Evolutionary conservation across 106 monocot species (phyloP).

Genomic region (Apostasia ramifera): DNA sequence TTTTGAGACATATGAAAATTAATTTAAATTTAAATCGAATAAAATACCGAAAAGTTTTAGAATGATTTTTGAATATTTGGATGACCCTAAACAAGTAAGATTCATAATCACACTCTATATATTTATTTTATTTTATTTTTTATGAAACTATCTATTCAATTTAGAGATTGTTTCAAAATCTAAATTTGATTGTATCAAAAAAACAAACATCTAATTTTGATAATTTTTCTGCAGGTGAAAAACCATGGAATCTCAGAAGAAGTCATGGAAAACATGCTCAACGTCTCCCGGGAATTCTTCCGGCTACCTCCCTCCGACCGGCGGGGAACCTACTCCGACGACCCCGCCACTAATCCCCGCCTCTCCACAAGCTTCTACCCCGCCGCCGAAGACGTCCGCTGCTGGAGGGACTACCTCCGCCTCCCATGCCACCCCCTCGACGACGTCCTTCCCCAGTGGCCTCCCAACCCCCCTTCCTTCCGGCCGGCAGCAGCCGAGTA

Average conservation of each 20-base stretch:
- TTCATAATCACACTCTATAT: too few species aligned
- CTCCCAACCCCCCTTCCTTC: slow-evolving; percentile 50
- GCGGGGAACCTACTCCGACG: slow-evolving; percentile 59
- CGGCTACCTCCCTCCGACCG: slow-evolving; percentile 50
- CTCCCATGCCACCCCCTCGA: slow-evolving; percentile 81
- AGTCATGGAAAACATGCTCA: slow-evolving; percentile 26
- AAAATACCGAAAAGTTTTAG: too few species aligned
- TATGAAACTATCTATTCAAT: too few species aligned
- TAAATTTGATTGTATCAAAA: too few species aligned
- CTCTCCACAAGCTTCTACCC: slow-evolving; percentile 89
- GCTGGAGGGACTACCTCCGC: slow-evolving; percentile 81
- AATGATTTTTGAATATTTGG: too few species aligned
- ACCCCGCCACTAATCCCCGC: slow-evolving; percentile 57
- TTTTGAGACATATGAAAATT: too few species aligned
- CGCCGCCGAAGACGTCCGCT: slow-evolving; percentile 51
- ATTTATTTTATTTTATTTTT: too few species aligned
- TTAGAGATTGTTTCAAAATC: too few species aligned
- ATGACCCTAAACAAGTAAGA: too few species aligned
- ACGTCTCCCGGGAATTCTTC: slow-evolving; percentile 50
- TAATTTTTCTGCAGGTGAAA: slow-evolving; percentile 9
- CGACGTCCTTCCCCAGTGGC: slow-evolving; percentile 59
- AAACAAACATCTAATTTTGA: neutral
- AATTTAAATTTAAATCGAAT: too few species aligned
- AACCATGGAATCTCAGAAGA: slow-evolving; percentile 49
- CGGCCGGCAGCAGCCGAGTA: slow-evolving; percentile 44